These are phyloP conservation scores for Fusarium oligoseptatum DNA, from an alignment of 2,329 filamentous ascomycete genomes.

Conservation along the genomic window DNA sequence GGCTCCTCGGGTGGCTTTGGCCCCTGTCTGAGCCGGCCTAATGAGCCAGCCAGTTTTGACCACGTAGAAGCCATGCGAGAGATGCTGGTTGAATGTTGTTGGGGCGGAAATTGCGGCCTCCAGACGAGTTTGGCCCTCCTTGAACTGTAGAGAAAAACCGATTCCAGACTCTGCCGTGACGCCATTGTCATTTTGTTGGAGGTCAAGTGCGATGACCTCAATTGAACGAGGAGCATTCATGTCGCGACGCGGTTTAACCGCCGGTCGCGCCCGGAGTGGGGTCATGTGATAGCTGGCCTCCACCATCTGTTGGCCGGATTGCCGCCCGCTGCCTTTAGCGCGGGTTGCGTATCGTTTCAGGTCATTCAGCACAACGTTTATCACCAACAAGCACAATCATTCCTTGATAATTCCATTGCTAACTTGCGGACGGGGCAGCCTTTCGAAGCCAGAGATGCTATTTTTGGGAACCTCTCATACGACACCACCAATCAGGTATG, in stretches of 20 bases:
- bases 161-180: neutral
- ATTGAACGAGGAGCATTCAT: neutral
- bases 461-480: no score
- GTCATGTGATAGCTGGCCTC: no score
- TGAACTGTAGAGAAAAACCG: neutral
- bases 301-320: no score
- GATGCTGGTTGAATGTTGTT: neutral
- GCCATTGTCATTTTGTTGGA: neutral
- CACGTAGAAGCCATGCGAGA: neutral
- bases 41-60: neutral
- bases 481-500: no score
- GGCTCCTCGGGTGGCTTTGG: conserved; percentile 7
- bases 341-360: no score
- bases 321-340: no score
- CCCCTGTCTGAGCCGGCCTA: neutral
- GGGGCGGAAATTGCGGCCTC: neutral
- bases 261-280: no score
- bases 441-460: no score
- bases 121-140: neutral
- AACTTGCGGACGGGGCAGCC: no score
- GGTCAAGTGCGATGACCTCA: neutral
- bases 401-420: no score
- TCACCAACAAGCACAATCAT: no score
- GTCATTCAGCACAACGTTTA: no score
- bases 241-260: neutral